Evolutionary conservation across 768 basidiomycete genomes (phyloP).

Genomic region (Suillus bovinus): DNA sequence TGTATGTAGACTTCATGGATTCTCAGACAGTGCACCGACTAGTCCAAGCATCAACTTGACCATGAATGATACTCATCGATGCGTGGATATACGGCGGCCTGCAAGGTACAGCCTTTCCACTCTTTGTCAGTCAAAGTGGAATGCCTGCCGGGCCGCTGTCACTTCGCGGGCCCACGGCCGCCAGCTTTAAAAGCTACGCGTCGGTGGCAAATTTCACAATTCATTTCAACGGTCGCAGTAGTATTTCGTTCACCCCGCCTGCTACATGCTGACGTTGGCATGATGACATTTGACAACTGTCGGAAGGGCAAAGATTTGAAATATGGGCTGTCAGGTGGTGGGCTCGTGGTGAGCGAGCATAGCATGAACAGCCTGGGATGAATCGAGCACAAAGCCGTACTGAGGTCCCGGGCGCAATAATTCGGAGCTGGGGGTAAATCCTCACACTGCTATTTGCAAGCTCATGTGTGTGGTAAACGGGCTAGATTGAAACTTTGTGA

Average conservation of each 20-base stretch:
- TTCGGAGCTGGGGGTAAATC: neutral
- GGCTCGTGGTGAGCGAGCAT: neutral
- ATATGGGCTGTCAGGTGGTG: neutral
- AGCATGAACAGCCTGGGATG: neutral
- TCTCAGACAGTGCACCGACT: neutral
- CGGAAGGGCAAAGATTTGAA: neutral
- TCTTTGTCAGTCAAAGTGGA: neutral
- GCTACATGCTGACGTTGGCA: neutral
- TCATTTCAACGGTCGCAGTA: neutral
- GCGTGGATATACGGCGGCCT: neutral
- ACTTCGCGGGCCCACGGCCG: neutral
- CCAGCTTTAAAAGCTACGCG: neutral
- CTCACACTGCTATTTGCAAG: neutral
- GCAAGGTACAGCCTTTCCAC: neutral
- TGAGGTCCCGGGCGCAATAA: neutral
- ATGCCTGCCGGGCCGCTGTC: neutral
- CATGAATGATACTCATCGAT: neutral
- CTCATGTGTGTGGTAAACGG: neutral
- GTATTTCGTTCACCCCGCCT: neutral
- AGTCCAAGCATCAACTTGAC: neutral
- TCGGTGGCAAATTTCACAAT: too few species aligned
- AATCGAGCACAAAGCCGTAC: neutral
- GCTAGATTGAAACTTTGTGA: neutral
- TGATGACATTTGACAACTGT: neutral
- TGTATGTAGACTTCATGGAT: neutral